Percentiles rank a stretch among this genome's conserved stretches.
Evolutionary conservation across 306 rosid genomes (phyloP).

Genomic region (Purshia tridentata): DNA sequence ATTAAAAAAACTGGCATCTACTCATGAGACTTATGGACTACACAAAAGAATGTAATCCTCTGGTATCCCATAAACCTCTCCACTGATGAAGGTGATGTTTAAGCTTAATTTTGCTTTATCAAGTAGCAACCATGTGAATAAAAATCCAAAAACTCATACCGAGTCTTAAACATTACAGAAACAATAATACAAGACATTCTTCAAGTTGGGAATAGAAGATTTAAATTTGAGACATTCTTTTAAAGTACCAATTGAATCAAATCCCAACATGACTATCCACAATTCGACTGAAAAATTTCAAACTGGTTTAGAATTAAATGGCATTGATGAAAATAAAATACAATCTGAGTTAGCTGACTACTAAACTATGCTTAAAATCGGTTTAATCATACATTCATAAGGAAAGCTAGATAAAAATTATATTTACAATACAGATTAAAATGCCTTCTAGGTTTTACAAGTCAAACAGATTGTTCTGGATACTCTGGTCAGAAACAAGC

Average conservation of each 20-base stretch:
- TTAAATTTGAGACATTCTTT: neutral
- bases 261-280: neutral
- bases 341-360: too few relatives aligned
- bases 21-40: neutral
- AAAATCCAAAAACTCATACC: neutral
- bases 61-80: constrained; percentile 14
- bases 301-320: too few relatives aligned
- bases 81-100: neutral
- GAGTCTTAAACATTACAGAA: neutral
- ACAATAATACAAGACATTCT: neutral
- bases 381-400: neutral
- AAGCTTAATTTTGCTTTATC: neutral
- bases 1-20: neutral
- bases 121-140: neutral
- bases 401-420: constrained; percentile 1
- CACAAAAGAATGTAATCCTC: neutral
- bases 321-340: too few relatives aligned
- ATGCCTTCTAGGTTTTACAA: constrained; percentile 12
- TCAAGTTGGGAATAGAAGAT: neutral
- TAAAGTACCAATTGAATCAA: neutral
- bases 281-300: neutral
- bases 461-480: constrained; percentile 6
- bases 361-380: neutral
- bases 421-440: constrained; percentile 1
- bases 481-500: constrained; percentile 20